Evolutionary conservation across 345 rosid species (phyloP).

Genomic region (Sonneratia alba): DNA sequence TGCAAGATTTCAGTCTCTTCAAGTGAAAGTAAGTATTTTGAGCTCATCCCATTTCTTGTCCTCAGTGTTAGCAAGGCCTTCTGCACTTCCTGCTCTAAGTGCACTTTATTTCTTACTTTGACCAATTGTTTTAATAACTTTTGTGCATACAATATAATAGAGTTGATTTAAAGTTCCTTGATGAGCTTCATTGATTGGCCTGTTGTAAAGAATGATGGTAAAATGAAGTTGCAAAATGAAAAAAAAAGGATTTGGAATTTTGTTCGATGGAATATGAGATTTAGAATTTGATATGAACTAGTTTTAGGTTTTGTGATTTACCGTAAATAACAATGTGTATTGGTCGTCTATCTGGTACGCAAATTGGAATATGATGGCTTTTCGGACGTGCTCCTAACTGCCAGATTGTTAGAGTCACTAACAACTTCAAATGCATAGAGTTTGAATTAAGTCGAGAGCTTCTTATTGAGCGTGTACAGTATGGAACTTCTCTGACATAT

Average conservation of each 20-base stretch:
- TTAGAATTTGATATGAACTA: too few species aligned
- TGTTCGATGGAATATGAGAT: neutral
- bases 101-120: too few species aligned
- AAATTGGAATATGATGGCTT: neutral
- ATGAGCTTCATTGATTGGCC: neutral
- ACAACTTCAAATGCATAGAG: neutral
- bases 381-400: neutral
- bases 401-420: neutral
- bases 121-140: neutral
- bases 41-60: neutral
- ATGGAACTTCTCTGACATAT: neutral
- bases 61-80: neutral
- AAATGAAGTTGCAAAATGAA: neutral
- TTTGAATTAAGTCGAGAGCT: neutral
- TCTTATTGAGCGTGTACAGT: neutral
- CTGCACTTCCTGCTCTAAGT: too few species aligned
- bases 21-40: conserved; percentile 45
- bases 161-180: neutral
- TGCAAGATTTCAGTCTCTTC: conserved; percentile 43
- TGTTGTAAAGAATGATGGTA: neutral
- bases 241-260: neutral
- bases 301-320: neutral
- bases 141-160: neutral
- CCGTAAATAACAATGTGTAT: neutral
- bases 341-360: neutral